Evolutionary conservation across 495 filamentous ascomycete genomes (phyloP).

Genomic region (Neurospora discreta): DNA sequence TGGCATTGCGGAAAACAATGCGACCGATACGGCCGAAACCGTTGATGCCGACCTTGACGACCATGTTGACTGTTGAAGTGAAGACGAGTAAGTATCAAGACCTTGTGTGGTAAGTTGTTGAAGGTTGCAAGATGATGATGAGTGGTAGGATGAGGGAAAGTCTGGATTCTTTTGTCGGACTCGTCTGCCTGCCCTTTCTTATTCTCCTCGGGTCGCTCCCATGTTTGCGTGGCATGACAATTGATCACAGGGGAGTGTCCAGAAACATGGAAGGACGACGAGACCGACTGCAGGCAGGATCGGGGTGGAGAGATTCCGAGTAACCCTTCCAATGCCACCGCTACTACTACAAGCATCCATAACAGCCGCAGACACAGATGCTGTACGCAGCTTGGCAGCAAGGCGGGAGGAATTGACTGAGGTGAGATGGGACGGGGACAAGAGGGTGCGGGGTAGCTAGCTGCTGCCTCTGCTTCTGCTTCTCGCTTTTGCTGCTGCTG

Average conservation of each 20-base stretch:
- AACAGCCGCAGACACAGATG: not conserved
- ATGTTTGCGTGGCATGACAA: not conserved
- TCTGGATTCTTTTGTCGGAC: not conserved
- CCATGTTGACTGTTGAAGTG: conserved; percentile 27
- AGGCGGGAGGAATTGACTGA: not conserved
- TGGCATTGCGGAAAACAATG: conserved; percentile 69
- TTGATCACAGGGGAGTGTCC: not conserved
- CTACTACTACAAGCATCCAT: not conserved
- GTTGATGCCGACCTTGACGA: conserved; percentile 85
- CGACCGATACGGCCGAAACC: conserved; percentile 99
- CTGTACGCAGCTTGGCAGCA: not conserved
- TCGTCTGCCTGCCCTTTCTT: not conserved
- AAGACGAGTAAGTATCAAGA: not conserved
- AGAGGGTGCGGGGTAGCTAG: not conserved
- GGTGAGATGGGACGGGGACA: not conserved
- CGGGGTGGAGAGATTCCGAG: not conserved
- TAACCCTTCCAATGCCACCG: no score
- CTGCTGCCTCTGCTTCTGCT: not conserved
- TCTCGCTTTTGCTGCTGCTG: not conserved
- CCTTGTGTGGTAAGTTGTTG: not conserved
- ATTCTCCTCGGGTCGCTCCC: not conserved
- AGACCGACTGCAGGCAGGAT: not conserved
- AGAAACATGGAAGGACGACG: not conserved
- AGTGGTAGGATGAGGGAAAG: not conserved
- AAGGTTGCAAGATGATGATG: not conserved